Evolutionary conservation across 1,284 basidiomycete genomes (phyloP).

Genomic region (Schizopora paradoxa): DNA sequence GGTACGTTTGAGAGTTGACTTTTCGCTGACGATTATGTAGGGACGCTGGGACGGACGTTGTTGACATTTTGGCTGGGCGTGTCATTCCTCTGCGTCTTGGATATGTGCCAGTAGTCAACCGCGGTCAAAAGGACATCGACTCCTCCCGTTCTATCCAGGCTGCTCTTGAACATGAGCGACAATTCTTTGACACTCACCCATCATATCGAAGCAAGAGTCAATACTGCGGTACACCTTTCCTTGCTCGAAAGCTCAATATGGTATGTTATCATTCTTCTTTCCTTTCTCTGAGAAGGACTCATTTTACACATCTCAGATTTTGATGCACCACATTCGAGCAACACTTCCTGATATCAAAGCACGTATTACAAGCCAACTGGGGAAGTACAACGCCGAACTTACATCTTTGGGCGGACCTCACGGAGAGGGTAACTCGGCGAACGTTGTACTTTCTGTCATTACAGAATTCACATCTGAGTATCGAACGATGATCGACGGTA

Average conservation of each 20-base stretch:
- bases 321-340: conserved; percentile 97
- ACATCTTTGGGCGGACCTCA: conserved; percentile 80
- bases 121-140: conserved; percentile 97
- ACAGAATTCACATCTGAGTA: conserved; percentile 98
- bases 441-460: conserved; percentile 90
- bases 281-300: not conserved
- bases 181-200: conserved; percentile 90
- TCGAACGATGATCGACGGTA: conserved; percentile 94
- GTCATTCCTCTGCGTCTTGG: conserved; percentile 92
- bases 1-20: conserved; percentile 2
- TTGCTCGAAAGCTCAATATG: conserved; percentile 94
- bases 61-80: conserved; percentile 97
- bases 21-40: conserved; percentile 33
- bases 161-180: conserved; percentile 85
- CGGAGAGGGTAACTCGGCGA: conserved; percentile 82
- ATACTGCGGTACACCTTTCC: conserved; percentile 97
- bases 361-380: conserved; percentile 81
- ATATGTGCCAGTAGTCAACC: conserved; percentile 97
- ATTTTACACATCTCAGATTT: conserved; percentile 52
- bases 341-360: conserved; percentile 97
- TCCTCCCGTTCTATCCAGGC: conserved; percentile 75
- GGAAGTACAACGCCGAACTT: conserved; percentile 85
- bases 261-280: conserved; percentile 37
- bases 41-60: conserved; percentile 96
- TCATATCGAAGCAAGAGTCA: conserved; percentile 92